Conservation (phyloP, 2,329 filamentous ascomycete genomes). For the Ophiostoma tasmaniense region DNA sequence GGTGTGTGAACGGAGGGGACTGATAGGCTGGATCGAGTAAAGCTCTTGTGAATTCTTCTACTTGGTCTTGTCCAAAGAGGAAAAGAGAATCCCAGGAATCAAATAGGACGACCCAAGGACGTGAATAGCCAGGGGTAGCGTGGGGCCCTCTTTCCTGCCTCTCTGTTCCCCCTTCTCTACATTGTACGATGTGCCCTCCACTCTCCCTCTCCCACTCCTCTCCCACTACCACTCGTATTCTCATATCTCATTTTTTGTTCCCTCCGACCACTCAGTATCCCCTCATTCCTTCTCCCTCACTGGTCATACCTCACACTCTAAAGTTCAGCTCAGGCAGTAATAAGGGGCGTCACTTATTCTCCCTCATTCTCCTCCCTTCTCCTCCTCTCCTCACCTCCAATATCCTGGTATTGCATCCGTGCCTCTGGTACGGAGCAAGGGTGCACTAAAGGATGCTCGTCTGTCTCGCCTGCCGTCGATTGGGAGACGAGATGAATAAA, state of each 20-base stretch:
- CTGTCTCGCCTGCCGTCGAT: background rate
- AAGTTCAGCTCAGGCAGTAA: background rate
- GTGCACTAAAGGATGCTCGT: background rate
- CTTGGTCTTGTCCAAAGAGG: background rate
- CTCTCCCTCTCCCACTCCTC: background rate
- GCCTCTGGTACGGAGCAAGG: background rate
- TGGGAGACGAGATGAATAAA: background rate
- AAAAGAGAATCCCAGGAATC: constrained; percentile 1
- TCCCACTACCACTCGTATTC: background rate
- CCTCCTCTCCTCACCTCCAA: no score
- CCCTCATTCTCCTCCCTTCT: no score
- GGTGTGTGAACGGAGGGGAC: background rate
- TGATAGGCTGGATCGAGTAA: background rate
- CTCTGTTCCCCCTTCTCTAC: background rate
- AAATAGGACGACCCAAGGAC: background rate
- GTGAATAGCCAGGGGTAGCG: constrained; percentile 5
- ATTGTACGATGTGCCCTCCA: background rate
- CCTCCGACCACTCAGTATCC: background rate
- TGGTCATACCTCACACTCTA: background rate
- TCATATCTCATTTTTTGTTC: background rate
- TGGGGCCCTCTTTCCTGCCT: background rate
- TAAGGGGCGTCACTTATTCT: background rate
- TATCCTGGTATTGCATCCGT: background rate
- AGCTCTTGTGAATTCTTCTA: background rate
- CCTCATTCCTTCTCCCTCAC: background rate